Base-by-base conservation (phyloP, 2,329 filamentous ascomycete genomes). In the Xylariales sp. region DNA sequence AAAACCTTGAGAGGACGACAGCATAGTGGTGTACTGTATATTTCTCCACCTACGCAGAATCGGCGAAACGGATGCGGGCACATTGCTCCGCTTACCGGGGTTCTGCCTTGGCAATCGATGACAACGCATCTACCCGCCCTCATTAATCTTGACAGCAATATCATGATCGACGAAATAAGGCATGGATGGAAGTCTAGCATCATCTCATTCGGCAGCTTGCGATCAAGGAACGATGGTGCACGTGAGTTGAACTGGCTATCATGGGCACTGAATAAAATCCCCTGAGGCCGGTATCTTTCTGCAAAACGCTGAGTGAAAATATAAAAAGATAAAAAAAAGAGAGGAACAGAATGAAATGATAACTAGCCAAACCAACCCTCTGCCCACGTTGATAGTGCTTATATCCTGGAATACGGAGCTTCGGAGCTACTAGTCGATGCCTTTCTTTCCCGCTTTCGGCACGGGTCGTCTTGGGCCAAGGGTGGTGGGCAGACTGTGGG, bases 111-210 rank as follows among this genome's bases (percentile, higher is more conserved):
- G 53, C 48, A 63, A 36, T 23, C n/a, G n/a, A 50, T 55, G 61
- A 61, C 60, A 60, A 43, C 56, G 65, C 54, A 68, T 64, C 61
- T 65, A 64, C 50, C 65, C 61, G 62, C 50, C 41, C 36, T 30
- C 48, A 65, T 32, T 30, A 36, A 64, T 46, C 61, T 50, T 65
- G 56, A 55, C 41, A 36, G 49, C 18, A 39, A 56, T 61, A 67
- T 67, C 46, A 62, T 34, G 59, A 67, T 62, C 64, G 49, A n/a
- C 59, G 32, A 28, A n/a, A 41, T 30, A 16, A 16, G 23, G 48
- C 30, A 23, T 3, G 12, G 16, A n/a, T 48, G 10, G 5, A 6
- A 10, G n/a, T 55, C 23, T 54, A 32, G 34, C 36, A 57, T 54
- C 36, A 8, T 45, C 7, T 9, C 9, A 14, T 48, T 63, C 28